Evolutionary conservation across 177 flowering plant species (phyloP), one percentile per base, ranked within the genome.

Genomic region (Vitis hybrid): DNA sequence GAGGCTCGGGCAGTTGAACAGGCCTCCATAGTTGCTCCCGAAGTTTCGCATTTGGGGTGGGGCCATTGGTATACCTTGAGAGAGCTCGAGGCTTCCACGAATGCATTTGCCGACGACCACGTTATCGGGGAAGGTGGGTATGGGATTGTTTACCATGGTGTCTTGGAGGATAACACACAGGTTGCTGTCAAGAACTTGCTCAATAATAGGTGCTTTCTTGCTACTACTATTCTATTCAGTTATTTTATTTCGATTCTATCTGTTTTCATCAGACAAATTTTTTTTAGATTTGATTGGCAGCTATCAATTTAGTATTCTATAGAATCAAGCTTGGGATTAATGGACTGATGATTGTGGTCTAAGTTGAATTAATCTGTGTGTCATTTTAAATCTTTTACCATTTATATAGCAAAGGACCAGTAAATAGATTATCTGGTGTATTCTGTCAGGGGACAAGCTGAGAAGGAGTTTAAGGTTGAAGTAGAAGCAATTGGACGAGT

Each of bases 121-220:
- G 96, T 91, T 32, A 83, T 94, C 45, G 98, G 98, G 4, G 87
- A 91, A 82, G 98, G 98, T 34, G 98, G 98, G n/a, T 91, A 94
- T 77, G 98, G 97, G 67, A 90, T 92, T 73, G 97, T 92, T 51
- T 92, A 92, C 72, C 75, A 78, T 60, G 98, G 97, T 26, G 74
- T 85, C 0, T 73, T 94, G 74, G 82, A 72, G 69, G 93, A 89
- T 66, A 77, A 77, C 4, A 68, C 83, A 10, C 68, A 69, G 30
- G 80, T 94, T 76, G 97, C 96, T 74, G 84, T 94, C 72, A 94
- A 94, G 81, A 94, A 94, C 72, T 84, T 94, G 89, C 89, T 94
- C 65, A 93, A 93, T 63, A 93, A 93, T 77, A 91, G 91, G 98
- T 90, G n/a, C 52, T 59, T 12, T 64, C 10, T 66, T 56, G 55